Base-by-base conservation (phyloP, 2,329 filamentous ascomycete genomes). In the Colletotrichum salicis region DNA sequence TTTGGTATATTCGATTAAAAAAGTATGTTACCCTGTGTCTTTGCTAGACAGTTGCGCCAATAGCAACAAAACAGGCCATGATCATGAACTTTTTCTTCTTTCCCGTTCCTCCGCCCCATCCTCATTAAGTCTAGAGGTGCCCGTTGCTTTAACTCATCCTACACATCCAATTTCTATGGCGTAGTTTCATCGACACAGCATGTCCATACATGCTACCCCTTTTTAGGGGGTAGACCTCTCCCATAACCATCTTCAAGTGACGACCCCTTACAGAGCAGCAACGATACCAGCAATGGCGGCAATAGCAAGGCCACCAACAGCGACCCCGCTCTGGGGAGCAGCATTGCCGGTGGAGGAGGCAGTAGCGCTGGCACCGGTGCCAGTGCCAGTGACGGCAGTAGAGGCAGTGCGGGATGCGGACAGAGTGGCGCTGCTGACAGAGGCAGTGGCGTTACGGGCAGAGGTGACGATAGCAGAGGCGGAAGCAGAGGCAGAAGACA, bases 401-500 rank as follows among this genome's bases (percentile, higher is more conserved):
- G 69, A 59, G n/a, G 31, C 27, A 15, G 65, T 62, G 24, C 61
- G 64, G 37, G 54, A 45, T 5, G 24, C 33, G 24, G 52, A 51
- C 3, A 31, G 37, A 4, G 52, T 48, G 5, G 52, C 52, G 33
- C 75, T 55, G 57, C 31, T 64, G 33, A 41, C 19, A 8, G 58
- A 15, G 6, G 29, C 41, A 19, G 68, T 37, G 15, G 11, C 35
- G 29, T 48, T 37, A 41, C 8, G 41, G 31, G 60, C 22, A n/a
- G 60, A 61, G 24, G 64, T 64, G 31, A 56, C 64, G 15, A 41
- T 64, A 1, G 77, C 61, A n/a, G 70, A 74, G 64, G 69, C 77
- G 2, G 70, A 60, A 1, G 70, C 45, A 69, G 77, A 76, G 22
- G 77, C 71, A 2, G 37, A 67, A 13, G 56, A 54, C 11, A 80